Evolutionary conservation across 768 basidiomycete genomes (phyloP), one percentile per base, ranked within the genome.

Genomic region (Suillus placidus): DNA sequence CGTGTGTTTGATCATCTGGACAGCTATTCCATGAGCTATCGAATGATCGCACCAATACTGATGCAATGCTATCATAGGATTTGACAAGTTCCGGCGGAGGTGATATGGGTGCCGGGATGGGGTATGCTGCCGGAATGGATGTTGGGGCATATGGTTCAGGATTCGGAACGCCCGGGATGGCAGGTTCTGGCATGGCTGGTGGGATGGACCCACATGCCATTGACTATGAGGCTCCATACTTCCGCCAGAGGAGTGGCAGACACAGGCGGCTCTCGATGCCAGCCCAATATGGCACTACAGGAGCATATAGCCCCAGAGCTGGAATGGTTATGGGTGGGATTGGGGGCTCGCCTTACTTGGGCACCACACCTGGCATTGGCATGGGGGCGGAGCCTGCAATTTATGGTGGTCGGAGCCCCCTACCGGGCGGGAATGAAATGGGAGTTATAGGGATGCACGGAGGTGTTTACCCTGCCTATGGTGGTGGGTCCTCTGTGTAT

Each of bases 141-240:
- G 8, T 42, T 16, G 61, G 63, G 1, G 13, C 35, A 62, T 23
- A 62, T 43, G 61, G 42, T 6, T 38, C 58, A 32, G 58, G 18
- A 61, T 42, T 42, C 34, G 63, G 63, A 10, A 34, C 60, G 38
- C 23, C 38, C 37, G 26, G 16, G 23, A 58, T 18, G 23, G 9
- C 57, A 58, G 57, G 57, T 26, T 13, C 23, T 13, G 14, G 60
- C 6, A 51, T 49, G 57, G 35, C 23, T 10, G 40, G 55, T 37
- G 37, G 14, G 10, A 40, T 57, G 4, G 57, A 66, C 52, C 65
- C 67, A 20, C 60, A 68, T 42, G 56, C 64, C n/a, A 62, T 66
- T 18, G 67, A 68, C 60, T 18, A 52, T 18, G 52, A 62, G 7
- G 64, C 64, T 16, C 67, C 67, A n/a, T 66, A 57, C 26, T 65